Base-by-base conservation (phyloP, 768 basidiomycete genomes). In the Sporobolomyces pararoseus region DNA sequence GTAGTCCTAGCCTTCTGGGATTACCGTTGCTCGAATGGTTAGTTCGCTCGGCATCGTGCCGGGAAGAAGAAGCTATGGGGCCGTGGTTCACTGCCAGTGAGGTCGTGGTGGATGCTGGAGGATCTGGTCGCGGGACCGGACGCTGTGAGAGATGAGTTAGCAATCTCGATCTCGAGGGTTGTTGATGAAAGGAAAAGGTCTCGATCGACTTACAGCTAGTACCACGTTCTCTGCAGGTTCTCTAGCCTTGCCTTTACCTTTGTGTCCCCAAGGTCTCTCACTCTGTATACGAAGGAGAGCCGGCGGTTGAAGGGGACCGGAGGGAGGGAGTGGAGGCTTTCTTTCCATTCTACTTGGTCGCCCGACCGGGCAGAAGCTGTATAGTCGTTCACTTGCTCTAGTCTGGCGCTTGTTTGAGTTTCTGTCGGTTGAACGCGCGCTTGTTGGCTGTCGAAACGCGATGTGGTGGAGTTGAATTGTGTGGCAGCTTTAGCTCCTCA, bases 211-310 rank as follows among this genome's bases (percentile, higher is more conserved):
- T 21, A 51, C 50, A 12, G 23, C 10, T 27, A 21, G 7, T 12
- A 10, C 7, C 4, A 7, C 46, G 2, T 5, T 6, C 10, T 27
- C 46, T 21, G 32, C 4, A n/a, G 25, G 27, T 27, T 49, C 31
- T 23, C 21, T 49, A 32, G 44, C 46, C 25, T 47, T 47, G 7
- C 29, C 46, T 34, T 49, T 61, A 17, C 44, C 59, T 25, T 49
- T 47, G 12, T 14, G 34, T n/a, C 13, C 19, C 44, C 44, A 34
- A 2, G 4, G 4, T 6, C 27, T 34, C 17, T 61, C 59, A 9
- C 37, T 23, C 32, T 61, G 59, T 29, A 61, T 25, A 3, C 59
- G 44, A 6, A 49, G 5, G 59, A 61, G 27, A 7, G 59, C 59
- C 6, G 46, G 59, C 17, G 59, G 27, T 25, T 5, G 59, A 32